Conservation (phyloP, 352 stramenopile species). For the Phytophthora colocasiae region DNA sequence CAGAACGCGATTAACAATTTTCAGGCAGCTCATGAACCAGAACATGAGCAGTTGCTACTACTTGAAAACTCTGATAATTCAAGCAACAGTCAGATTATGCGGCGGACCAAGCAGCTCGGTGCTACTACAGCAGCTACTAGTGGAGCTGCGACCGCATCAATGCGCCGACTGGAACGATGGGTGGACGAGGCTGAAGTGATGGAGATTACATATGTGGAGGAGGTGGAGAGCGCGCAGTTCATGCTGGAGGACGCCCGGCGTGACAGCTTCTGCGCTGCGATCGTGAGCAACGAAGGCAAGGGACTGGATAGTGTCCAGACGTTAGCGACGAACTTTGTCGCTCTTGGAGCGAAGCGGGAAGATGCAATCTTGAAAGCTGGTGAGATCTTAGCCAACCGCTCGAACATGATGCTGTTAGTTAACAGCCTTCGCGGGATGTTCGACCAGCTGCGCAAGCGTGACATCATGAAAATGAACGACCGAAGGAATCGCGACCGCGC, state of each 20-base stretch:
- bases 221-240: slow-evolving; percentile 76
- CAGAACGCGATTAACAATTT: slow-evolving; percentile 54
- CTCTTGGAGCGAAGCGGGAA: slow-evolving; percentile 64
- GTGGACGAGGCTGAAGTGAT: slow-evolving; percentile 74
- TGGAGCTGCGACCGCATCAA: slow-evolving; percentile 39
- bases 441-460: slow-evolving; percentile 73
- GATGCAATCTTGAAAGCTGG: slow-evolving; percentile 77
- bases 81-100: slow-evolving; percentile 38
- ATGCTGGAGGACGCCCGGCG: slow-evolving; percentile 70
- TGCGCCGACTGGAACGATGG: slow-evolving; percentile 61
- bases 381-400: slow-evolving; percentile 81
- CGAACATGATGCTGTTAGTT: slow-evolving; percentile 83
- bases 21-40: slow-evolving; percentile 40
- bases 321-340: slow-evolving; percentile 68
- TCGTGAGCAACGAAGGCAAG: slow-evolving; percentile 67
- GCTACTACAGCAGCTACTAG: slow-evolving; percentile 26
- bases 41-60: slow-evolving; percentile 42
- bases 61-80: slow-evolving; percentile 32
- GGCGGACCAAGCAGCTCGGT: slow-evolving; percentile 30
- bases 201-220: slow-evolving; percentile 74
- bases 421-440: slow-evolving; percentile 71
- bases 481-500: slow-evolving; percentile 60
- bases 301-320: slow-evolving; percentile 69
- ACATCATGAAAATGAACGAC: slow-evolving; percentile 84
- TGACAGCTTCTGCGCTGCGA: slow-evolving; percentile 66